Evolutionary conservation across 2,329 filamentous ascomycete species (phyloP).

Genomic region (Claviceps digitariae): DNA sequence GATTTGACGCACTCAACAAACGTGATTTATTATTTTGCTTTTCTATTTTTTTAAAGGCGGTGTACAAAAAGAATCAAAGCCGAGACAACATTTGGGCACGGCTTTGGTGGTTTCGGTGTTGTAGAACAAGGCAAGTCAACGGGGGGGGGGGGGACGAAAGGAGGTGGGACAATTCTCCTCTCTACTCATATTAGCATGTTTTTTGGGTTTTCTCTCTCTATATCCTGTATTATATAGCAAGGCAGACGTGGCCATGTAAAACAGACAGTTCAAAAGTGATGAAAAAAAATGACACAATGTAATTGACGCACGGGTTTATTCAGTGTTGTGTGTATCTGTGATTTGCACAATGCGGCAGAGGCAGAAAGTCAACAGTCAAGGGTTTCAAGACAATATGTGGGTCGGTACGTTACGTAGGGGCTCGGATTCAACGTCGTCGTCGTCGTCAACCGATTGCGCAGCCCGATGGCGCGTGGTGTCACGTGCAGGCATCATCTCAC

Average conservation of each 20-base stretch:
- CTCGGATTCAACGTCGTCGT: not conserved
- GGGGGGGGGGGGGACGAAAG: not conserved
- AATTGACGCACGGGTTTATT: not conserved
- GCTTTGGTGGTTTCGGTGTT: constrained; percentile 42
- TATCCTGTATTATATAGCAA: constrained; percentile 22
- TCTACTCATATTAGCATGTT: constrained; percentile 15
- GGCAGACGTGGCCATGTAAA: constrained; percentile 15
- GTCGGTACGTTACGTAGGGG: not conserved
- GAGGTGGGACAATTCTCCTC: constrained; percentile 22
- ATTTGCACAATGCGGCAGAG: no score
- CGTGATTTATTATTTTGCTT: not conserved
- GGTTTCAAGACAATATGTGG: not conserved
- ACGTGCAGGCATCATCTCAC: constrained; percentile 18
- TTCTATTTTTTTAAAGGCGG: constrained; percentile 4
- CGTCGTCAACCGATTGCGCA: constrained; percentile 1
- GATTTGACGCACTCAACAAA: constrained; percentile 12
- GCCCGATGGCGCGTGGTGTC: constrained; percentile 9
- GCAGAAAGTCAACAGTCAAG: not conserved
- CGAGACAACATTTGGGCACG: constrained; percentile 22
- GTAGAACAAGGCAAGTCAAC: constrained; percentile 6
- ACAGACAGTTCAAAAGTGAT: constrained; percentile 11
- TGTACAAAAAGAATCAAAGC: constrained; percentile 14
- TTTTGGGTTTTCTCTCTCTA: constrained; percentile 13
- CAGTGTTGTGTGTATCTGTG: not conserved
- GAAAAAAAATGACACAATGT: constrained; percentile 4